phyloP scores from a whole-genome alignment of 257 asterid species.

The Nicotiana obtusifolia region DNA sequence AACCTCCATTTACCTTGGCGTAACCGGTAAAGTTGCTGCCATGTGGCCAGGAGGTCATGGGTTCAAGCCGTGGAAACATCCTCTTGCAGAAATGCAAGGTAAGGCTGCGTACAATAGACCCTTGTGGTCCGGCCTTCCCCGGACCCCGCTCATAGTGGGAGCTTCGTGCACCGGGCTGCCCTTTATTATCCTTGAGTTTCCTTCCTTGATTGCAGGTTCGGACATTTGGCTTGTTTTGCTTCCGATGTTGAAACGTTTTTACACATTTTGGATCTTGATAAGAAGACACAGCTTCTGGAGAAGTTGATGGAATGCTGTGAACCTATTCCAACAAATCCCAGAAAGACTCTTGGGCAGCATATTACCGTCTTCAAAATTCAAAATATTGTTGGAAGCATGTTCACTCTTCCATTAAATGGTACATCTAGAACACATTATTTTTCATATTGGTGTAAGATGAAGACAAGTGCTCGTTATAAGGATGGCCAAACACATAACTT shows the following conservation, averaged over 20 bases:
- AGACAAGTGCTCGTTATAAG: background rate
- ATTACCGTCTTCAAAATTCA: slow-evolving; percentile 68
- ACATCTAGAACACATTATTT: slow-evolving; percentile 3
- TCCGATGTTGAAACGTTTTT: slow-evolving; percentile 71
- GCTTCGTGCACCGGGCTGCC: too few relatives aligned
- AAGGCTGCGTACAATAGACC: too few relatives aligned
- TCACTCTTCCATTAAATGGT: slow-evolving; percentile 60
- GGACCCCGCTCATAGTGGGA: too few relatives aligned
- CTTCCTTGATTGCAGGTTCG: slow-evolving; percentile 57
- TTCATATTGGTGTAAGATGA: background rate
- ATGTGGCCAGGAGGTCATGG: too few relatives aligned
- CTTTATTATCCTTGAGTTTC: background rate
- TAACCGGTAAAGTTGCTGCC: too few relatives aligned
- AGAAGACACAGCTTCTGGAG: slow-evolving; percentile 48
- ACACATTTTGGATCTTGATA: slow-evolving; percentile 49
- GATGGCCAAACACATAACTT: background rate
- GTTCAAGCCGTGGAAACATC: too few relatives aligned
- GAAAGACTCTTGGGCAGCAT: slow-evolving; percentile 71
- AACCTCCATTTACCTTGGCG: background rate
- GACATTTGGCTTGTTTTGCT: slow-evolving; percentile 84
- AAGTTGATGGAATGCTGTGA: slow-evolving; percentile 46
- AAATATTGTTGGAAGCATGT: slow-evolving; percentile 46
- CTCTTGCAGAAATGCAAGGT: too few relatives aligned
- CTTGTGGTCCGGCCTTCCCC: too few relatives aligned
- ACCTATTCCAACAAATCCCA: slow-evolving; percentile 29